Conservation (phyloP, 2,329 filamentous ascomycete species). For the Pseudophaeomoniella oleicola region DNA sequence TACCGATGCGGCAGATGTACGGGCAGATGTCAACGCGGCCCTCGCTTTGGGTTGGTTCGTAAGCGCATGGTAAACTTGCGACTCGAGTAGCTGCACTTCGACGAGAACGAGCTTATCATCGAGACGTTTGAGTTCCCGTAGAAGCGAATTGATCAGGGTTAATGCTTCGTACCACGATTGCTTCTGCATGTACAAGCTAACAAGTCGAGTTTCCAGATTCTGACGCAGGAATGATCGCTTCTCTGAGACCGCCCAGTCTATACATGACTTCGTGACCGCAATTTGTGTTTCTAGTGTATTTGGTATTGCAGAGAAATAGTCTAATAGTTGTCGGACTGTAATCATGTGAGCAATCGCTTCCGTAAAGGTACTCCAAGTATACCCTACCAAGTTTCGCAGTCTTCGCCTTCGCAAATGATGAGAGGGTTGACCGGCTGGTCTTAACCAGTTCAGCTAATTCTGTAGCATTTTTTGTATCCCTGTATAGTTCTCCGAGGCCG, state of each 20-base stretch:
- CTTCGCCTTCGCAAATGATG: conserved; percentile 96
- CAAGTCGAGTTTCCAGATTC: conserved; percentile 91
- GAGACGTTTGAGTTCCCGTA: conserved; percentile 91
- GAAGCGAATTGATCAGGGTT: conserved; percentile 86
- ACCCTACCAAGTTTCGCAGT: conserved; percentile 84
- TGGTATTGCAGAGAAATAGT: conserved; percentile 86
- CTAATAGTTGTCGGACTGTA: conserved; percentile 84
- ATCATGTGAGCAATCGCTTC: conserved; percentile 6
- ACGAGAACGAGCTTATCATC: conserved; percentile 98
- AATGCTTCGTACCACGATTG: conserved; percentile 95
- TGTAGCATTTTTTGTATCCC: conserved; percentile 63
- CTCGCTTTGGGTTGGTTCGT: conserved; percentile 94
- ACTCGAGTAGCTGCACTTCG: conserved; percentile 94
- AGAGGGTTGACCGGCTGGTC: conserved; percentile 78
- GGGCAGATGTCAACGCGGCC: conserved; percentile 82
- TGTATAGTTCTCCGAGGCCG: conserved; percentile 80
- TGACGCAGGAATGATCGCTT: conserved; percentile 92
- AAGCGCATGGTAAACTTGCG: conserved; percentile 89
- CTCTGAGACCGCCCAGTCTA: conserved; percentile 96
- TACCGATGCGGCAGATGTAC: conserved; percentile 89
- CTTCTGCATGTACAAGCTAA: conserved; percentile 90
- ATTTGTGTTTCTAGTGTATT: conserved; percentile 92
- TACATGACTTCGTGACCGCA: conserved; percentile 92
- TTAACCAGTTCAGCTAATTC: conserved; percentile 83
- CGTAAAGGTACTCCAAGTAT: too few species aligned